Base-by-base conservation (phyloP, 345 rosid genomes). In the Geranium rotundifolium region DNA sequence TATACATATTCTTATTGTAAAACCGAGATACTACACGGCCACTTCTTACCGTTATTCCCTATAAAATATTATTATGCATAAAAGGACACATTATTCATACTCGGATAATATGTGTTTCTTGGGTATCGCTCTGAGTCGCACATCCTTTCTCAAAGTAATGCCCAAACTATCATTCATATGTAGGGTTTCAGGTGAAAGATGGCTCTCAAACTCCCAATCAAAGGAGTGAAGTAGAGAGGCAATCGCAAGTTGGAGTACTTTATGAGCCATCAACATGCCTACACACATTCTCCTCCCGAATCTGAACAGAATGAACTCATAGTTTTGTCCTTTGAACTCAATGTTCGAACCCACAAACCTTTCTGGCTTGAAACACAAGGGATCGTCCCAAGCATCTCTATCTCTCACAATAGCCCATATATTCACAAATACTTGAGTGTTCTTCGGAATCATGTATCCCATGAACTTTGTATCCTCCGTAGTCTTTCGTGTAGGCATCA, bases 321-420 rank as follows among this genome's bases (percentile, higher is more conserved):
- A 72, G 31, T 76, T 67, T 0, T 77, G 84, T 10, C 97, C 97
- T 58, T 78, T 87, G 16, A 70, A 87, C 12, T 87, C 90, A 59
- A 78, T 37, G 6, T 68, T 72, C 6, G 81, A 76, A 1, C 67
- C 76, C 3, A 74, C 4, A 50, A 81, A 78, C 60, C 85, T 76
- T 18, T 81, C 82, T 5, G 81, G 82, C 17, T 59, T 58, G 52
- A 72, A 81, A 18, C 18, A 46, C 61, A 23, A 27, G 1, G 85
- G 79, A 13, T 76, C 77, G 0, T 63, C 74, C 88, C 92, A 86
- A 1, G 59, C 72, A 1, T 70, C 74, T 0, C 83, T 77, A 69
- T 85, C 90, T 60, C 86, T n/a, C 0, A 92, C 97, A 0, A 87
- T 90, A 2, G 72, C 78, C 83, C 80, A 76, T 4, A 71, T 74